A percentile compares a stretch with the other conserved stretches of the same genome.
Evolutionary conservation across 1,139 yeast species (phyloP).

Genomic region (Protomyces inundatus): DNA sequence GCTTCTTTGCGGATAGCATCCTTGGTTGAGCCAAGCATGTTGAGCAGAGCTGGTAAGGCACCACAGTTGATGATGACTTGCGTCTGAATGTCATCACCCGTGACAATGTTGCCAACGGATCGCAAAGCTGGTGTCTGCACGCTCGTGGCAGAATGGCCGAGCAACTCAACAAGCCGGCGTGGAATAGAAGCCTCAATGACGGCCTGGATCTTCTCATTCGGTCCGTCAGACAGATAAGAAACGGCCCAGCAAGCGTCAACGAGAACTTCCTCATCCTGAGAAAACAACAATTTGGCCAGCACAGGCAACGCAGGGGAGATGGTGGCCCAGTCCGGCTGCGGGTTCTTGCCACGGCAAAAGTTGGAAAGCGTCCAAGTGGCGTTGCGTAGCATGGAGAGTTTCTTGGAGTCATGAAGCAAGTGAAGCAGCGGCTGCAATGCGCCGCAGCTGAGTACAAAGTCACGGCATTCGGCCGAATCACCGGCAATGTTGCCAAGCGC

Average conservation of each 20-base stretch:
- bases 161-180: conserved; percentile 81
- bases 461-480: conserved; percentile 85
- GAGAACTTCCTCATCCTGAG: conserved; percentile 85
- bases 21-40: conserved; percentile 73
- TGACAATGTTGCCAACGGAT: conserved; percentile 95
- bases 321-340: conserved; percentile 87
- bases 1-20: conserved; percentile 95
- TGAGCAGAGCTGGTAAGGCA: conserved; percentile 77
- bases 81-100: conserved; percentile 93
- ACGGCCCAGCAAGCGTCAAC: conserved; percentile 99
- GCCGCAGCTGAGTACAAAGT: conserved; percentile 72
- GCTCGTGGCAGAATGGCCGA: conserved; percentile 62
- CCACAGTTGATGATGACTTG: conserved; percentile 93
- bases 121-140: conserved; percentile 97
- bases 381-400: conserved; percentile 76
- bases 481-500: conserved; percentile 99
- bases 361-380: conserved; percentile 98
- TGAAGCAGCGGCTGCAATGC: conserved; percentile 86
- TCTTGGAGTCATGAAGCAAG: conserved; percentile 72
- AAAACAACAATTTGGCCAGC: conserved; percentile 80
- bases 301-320: conserved; percentile 89
- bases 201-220: conserved; percentile 88
- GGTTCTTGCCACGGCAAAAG: conserved; percentile 91
- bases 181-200: conserved; percentile 96
- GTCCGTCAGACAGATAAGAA: conserved; percentile 88